phyloP scores from a whole-genome alignment of 2,329 filamentous ascomycete species.

The Colletotrichum magnum region DNA sequence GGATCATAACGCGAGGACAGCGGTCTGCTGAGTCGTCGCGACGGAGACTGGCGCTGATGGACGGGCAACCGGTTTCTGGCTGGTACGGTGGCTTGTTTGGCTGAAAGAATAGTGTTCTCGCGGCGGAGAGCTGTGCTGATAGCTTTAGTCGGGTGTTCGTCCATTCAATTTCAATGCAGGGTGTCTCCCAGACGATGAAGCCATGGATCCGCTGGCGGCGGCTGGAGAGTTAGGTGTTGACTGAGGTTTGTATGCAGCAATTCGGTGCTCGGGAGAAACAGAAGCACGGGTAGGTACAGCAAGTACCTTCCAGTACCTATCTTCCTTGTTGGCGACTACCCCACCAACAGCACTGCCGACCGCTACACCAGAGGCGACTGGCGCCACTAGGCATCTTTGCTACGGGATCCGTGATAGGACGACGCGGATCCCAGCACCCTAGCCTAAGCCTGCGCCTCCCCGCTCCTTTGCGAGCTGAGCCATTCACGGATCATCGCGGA shows the following conservation, averaged over 20 bases:
- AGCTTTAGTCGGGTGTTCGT: neutral
- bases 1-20: conserved; percentile 17
- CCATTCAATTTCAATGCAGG: neutral
- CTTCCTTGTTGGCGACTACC: conserved; percentile 14
- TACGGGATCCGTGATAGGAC: conserved; percentile 22
- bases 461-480: conserved; percentile 36
- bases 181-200: conserved; percentile 3
- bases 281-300: too few relatives aligned
- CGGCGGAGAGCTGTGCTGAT: neutral
- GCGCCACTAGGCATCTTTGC: conserved; percentile 14
- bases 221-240: too few relatives aligned
- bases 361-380: conserved; percentile 15
- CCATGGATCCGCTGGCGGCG: neutral
- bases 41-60: conserved; percentile 1
- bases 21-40: conserved; percentile 34
- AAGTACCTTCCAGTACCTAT: neutral
- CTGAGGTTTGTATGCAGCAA: too few relatives aligned
- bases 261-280: too few relatives aligned
- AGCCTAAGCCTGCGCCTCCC: conserved; percentile 30
- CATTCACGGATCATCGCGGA: conserved; percentile 10
- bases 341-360: conserved; percentile 35
- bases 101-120: conserved; percentile 5
- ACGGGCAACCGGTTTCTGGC: neutral
- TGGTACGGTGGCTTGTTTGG: neutral
- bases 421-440: conserved; percentile 23